Conservation (phyloP, 2,329 filamentous ascomycete genomes). For the Aspergillus thermomutatus region DNA sequence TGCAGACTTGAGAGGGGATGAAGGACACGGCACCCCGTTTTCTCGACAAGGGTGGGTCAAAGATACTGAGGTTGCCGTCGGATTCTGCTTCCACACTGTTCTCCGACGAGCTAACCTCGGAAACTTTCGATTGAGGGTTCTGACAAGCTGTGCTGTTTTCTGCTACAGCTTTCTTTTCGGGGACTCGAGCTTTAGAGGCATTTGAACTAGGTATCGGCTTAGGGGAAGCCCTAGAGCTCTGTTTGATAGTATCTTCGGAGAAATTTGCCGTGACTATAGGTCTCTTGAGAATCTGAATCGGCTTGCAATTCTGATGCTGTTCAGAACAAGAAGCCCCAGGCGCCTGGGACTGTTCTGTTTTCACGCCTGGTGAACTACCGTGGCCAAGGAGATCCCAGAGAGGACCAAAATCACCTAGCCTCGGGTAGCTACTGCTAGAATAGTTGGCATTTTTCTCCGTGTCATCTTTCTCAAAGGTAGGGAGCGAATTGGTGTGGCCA, state of each 20-base stretch:
- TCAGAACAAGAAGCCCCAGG: neutral
- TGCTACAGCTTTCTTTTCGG: neutral
- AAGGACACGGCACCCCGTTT: slow-evolving; percentile 19
- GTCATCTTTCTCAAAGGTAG: slow-evolving; percentile 5
- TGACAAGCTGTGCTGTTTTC: neutral
- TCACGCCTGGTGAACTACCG: slow-evolving; percentile 7
- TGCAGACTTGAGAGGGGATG: slow-evolving; percentile 25
- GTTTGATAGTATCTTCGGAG: neutral
- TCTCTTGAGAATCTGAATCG: slow-evolving; percentile 20
- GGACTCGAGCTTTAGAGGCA: slow-evolving; percentile 1
- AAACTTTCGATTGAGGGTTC: neutral
- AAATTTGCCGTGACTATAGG: slow-evolving; percentile 1
- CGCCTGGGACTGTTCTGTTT: neutral
- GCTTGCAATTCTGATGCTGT: slow-evolving; percentile 3
- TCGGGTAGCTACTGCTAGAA: slow-evolving; percentile 11
- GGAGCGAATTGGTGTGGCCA: slow-evolving; percentile 11
- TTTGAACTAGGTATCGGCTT: slow-evolving; percentile 5
- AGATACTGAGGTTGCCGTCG: slow-evolving; percentile 27
- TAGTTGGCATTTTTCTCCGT: slow-evolving; percentile 7
- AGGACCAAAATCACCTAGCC: slow-evolving; percentile 43
- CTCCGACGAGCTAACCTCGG: slow-evolving; percentile 22
- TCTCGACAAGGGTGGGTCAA: slow-evolving; percentile 24
- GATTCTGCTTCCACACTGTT: slow-evolving; percentile 28
- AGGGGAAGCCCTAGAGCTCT: neutral
- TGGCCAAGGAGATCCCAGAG: slow-evolving; percentile 40